These are phyloP conservation scores for Andrographis paniculata DNA, from an alignment of 305 asterid genomes.

Conservation along the genomic window DNA sequence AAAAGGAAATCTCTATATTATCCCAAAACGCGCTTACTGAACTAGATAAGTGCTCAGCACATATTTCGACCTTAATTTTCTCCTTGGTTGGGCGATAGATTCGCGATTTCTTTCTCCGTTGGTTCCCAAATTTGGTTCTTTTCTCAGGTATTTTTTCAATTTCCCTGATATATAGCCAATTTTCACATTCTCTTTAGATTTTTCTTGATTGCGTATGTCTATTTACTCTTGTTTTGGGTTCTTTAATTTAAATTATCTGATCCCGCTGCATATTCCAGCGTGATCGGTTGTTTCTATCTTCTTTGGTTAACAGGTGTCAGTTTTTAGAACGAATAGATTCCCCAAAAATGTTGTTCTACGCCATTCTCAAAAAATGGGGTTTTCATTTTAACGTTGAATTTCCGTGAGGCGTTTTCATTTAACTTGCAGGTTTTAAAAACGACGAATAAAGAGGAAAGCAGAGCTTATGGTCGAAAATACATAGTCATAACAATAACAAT, in stretches of 20 bases:
- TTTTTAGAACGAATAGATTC: constrained; percentile 8
- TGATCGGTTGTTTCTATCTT: constrained; percentile 45
- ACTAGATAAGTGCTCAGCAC: background rate
- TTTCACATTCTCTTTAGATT: background rate
- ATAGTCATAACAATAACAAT: constrained; percentile 8
- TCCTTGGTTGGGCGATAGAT: constrained; percentile 23
- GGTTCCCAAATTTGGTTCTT: constrained; percentile 12
- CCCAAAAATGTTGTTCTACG: constrained; percentile 4
- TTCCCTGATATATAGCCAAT: background rate
- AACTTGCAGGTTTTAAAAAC: too few relatives aligned
- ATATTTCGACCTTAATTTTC: constrained; percentile 10
- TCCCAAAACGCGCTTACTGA: background rate
- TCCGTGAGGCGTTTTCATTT: too few relatives aligned
- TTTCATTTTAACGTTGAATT: constrained; percentile 2
- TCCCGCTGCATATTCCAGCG: constrained; percentile 46
- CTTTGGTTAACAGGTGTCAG: constrained; percentile 8
- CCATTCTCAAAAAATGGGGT: constrained; percentile 11
- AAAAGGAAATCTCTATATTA: background rate
- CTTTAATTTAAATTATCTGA: constrained; percentile 28
- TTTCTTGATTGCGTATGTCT: constrained; percentile 1
- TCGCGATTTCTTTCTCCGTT: constrained; percentile 27
- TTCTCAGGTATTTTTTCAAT: constrained; percentile 21
- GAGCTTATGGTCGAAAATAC: background rate
- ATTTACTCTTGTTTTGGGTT: constrained; percentile 16
- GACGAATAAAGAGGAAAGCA: too few relatives aligned